Evolutionary conservation across 1,284 basidiomycete species (phyloP).

Genomic region (Athelia psychrophila): DNA sequence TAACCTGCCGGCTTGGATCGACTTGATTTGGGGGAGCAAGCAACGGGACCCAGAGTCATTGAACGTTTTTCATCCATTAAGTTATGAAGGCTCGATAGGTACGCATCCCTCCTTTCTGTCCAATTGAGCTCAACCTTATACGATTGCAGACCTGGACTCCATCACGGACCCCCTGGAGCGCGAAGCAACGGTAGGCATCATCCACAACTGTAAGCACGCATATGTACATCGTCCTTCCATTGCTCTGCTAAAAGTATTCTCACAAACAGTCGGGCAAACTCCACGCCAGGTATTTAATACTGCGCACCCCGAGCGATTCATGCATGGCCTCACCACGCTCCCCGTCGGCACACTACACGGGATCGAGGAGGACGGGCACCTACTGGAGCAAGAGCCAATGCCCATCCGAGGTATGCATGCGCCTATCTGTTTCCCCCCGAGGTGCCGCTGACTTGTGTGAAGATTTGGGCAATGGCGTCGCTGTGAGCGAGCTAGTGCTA

Average conservation of each 20-base stretch:
- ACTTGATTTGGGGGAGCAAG: slow-evolving; percentile 87
- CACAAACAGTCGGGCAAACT: slow-evolving; percentile 78
- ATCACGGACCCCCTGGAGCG: slow-evolving; percentile 87
- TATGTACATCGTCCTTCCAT: no score
- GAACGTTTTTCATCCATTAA: slow-evolving; percentile 93
- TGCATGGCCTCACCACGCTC: slow-evolving; percentile 67
- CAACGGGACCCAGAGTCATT: slow-evolving; percentile 78
- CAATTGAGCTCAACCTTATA: not conserved
- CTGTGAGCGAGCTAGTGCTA: slow-evolving; percentile 52
- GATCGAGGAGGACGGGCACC: slow-evolving; percentile 73
- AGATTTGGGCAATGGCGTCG: slow-evolving; percentile 48
- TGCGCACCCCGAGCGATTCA: slow-evolving; percentile 76
- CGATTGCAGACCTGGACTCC: slow-evolving; percentile 67
- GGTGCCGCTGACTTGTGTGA: not conserved
- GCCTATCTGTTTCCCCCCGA: slow-evolving; percentile 7
- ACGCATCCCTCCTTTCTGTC: slow-evolving; percentile 10
- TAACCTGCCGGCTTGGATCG: slow-evolving; percentile 88
- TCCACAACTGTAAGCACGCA: slow-evolving; percentile 79
- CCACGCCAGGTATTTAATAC: slow-evolving; percentile 85
- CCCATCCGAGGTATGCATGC: slow-evolving; percentile 54
- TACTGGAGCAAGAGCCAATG: slow-evolving; percentile 55
- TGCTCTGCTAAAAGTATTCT: not conserved
- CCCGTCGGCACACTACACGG: slow-evolving; percentile 73
- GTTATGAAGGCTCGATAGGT: slow-evolving; percentile 92
- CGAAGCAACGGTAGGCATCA: slow-evolving; percentile 91